Conservation (phyloP, 1,284 basidiomycete species). For the Takashimella tepidaria region DNA sequence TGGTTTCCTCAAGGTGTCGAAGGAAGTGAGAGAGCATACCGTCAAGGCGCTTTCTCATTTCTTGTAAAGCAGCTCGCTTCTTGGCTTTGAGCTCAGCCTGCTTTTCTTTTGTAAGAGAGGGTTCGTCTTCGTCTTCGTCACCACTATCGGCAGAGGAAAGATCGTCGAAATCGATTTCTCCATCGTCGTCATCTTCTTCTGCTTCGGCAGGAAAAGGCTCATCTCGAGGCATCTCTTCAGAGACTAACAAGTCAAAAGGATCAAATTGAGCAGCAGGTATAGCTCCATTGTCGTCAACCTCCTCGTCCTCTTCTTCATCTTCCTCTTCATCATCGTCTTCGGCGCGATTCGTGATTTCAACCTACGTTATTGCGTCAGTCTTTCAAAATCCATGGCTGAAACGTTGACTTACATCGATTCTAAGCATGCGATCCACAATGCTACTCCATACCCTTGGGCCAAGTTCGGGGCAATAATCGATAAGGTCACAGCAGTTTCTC, state of each 20-base stretch:
- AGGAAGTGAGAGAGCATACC: conserved; percentile 79
- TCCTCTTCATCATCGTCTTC: conserved; percentile 80
- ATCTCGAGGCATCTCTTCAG: conserved; percentile 51
- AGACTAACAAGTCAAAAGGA: conserved; percentile 73
- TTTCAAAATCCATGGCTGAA: neutral
- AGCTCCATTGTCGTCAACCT: conserved; percentile 18
- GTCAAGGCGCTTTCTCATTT: conserved; percentile 87
- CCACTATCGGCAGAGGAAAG: conserved; percentile 53
- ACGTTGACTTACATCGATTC: conserved; percentile 76
- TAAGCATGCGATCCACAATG: conserved; percentile 84
- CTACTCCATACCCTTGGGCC: conserved; percentile 76
- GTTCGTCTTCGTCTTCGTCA: conserved; percentile 51
- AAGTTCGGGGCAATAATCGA: conserved; percentile 84
- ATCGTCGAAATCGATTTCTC: conserved; percentile 56
- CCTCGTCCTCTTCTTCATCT: conserved; percentile 58
- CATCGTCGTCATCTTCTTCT: conserved; percentile 53
- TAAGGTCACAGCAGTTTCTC: conserved; percentile 78
- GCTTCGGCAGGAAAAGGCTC: conserved; percentile 47
- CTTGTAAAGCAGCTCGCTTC: conserved; percentile 62
- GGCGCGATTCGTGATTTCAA: conserved; percentile 93
- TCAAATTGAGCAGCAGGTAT: conserved; percentile 61
- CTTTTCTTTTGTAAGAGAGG: conserved; percentile 17
- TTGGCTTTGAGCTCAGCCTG: conserved; percentile 53
- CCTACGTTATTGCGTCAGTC: conserved; percentile 52
- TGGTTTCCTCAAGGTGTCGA: conserved; percentile 57